Base-by-base conservation (phyloP, 1,284 basidiomycete genomes). In the Heterobasidion irregulare region DNA sequence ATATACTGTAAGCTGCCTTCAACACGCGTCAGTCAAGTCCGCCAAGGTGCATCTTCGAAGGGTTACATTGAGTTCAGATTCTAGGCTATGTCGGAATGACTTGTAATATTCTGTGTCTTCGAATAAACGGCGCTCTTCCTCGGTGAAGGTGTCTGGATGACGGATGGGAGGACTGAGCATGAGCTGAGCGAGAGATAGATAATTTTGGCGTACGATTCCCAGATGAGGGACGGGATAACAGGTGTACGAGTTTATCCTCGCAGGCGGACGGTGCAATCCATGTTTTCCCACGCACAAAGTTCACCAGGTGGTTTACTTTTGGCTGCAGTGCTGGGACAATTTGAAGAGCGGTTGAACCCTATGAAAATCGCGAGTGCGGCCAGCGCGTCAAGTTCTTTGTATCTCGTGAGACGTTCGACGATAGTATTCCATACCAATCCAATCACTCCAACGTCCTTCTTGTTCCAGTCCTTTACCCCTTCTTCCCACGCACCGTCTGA, bases 281-380 rank as follows among this genome's bases (percentile, higher is more conserved):
- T 0, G 83, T 82, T 63, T 78, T 76, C 1, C 82, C 79, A 15
- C 82, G 75, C 43, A 82, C 83, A 60, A 78, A 85, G 64, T 83
- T 82, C 44, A 71, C 67, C 32, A 86, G 56, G 56, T 75, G 72
- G 51, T 68, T 66, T 6, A 83, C 82, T 55, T 71, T 72, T 1
- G 78, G 74, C 59, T 83, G 82, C 9, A 86, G 66, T 2, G 80
- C 74, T 0, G 83, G 74, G 0, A 85, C 78, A 10, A 84, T 76
- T 61, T 86, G 84, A 19, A 86, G 74, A 1, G 79, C 81, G n/a
- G 80, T 81, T 0, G 82, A 83, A 1, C 84, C 83, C 82, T 83
- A 53, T 41, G 38, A 8, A 8, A n/a, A 26, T 3, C 15, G 4
- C 38, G 38, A 41, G n/a, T 26, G 26, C 26, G 26, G 26, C 26